Percentiles rank a stretch among this genome's conserved stretches.
These are phyloP conservation scores for Nicotiana benthamiana DNA, from an alignment of 257 asterid species.

Conservation along the genomic window DNA sequence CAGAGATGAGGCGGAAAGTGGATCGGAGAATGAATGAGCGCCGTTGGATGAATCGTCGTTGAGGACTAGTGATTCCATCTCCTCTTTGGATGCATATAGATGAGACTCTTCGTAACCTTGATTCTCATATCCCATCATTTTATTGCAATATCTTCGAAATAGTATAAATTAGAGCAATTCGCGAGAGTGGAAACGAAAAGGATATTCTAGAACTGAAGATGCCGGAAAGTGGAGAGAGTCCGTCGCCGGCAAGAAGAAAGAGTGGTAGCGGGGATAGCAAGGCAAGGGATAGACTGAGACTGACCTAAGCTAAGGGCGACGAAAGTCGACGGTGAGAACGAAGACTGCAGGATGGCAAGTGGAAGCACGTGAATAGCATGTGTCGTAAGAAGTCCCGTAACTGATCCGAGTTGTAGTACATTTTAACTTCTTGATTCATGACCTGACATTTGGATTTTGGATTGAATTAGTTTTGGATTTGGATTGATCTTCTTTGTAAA, in stretches of 20 bases:
- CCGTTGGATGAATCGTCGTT: conserved; percentile 41
- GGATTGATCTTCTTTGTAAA: not conserved
- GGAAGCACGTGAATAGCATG: conserved; percentile 31
- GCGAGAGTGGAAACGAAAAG: not conserved
- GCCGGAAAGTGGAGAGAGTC: not conserved
- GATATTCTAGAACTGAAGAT: not conserved
- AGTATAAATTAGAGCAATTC: not conserved
- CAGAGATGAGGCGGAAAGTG: conserved; percentile 39
- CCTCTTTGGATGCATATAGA: conserved; percentile 43
- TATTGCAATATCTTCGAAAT: not conserved
- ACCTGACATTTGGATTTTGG: not conserved
- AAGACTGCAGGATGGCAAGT: not conserved
- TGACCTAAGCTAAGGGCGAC: not conserved
- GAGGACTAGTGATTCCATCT: conserved; percentile 51
- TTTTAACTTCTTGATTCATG: not conserved
- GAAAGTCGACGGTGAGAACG: not conserved
- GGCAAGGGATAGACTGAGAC: not conserved
- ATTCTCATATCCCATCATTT: conserved; percentile 65
- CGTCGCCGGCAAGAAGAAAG: not conserved
- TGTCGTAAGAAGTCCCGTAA: not conserved
- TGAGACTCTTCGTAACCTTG: conserved; percentile 50
- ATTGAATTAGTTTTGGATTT: not conserved
- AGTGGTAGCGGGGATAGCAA: not conserved
- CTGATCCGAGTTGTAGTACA: not conserved
- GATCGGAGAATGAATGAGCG: conserved; percentile 35